Percentiles rank a stretch among this genome's conserved stretches.
Evolutionary conservation across 345 rosid genomes (phyloP).

Genomic region (Iberis pinnata): DNA sequence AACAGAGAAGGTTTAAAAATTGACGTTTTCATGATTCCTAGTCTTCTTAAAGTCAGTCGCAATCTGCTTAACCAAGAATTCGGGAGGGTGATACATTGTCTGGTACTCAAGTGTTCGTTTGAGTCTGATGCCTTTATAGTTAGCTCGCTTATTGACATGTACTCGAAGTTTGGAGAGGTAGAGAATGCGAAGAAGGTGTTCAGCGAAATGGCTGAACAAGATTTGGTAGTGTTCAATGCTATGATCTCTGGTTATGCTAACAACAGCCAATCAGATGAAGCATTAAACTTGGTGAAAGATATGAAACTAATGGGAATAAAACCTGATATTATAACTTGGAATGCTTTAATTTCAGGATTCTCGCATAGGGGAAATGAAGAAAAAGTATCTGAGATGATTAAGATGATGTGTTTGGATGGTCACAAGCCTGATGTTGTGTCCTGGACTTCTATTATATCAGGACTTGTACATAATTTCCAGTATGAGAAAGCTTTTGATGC

Average conservation of each 20-base stretch:
- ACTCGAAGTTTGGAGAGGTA: slow-evolving; percentile 50
- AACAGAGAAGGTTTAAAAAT: slow-evolving; percentile 34
- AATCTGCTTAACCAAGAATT: slow-evolving; percentile 39
- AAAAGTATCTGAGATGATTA: slow-evolving; percentile 40
- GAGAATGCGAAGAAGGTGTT: slow-evolving; percentile 45
- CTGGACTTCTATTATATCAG: slow-evolving; percentile 78
- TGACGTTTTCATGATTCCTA: slow-evolving; percentile 57
- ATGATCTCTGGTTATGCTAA: slow-evolving; percentile 66
- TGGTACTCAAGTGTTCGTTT: slow-evolving; percentile 40
- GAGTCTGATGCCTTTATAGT: slow-evolving; percentile 49
- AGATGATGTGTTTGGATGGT: slow-evolving; percentile 43
- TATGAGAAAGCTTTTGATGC: slow-evolving; percentile 45
- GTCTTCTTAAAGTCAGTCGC: slow-evolving; percentile 65
- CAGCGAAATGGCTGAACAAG: slow-evolving; percentile 44
- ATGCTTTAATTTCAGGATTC: slow-evolving; percentile 55
- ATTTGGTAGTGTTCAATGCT: slow-evolving; percentile 62
- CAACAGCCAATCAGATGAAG: slow-evolving; percentile 40
- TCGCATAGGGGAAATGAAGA: slow-evolving; percentile 46
- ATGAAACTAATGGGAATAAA: slow-evolving; percentile 32
- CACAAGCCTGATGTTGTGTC: slow-evolving; percentile 64
- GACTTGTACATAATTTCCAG: slow-evolving; percentile 59
- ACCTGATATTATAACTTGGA: slow-evolving; percentile 71
- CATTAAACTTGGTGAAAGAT: slow-evolving; percentile 44
- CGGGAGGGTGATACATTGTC: slow-evolving; percentile 52
- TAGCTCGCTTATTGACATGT: slow-evolving; percentile 73